A percentile compares a stretch with the other conserved stretches of the same genome.
Evolutionary conservation across 371 early-diverging fungal genomes (phyloP).

Genomic region (Actinomortierella wolfii): DNA sequence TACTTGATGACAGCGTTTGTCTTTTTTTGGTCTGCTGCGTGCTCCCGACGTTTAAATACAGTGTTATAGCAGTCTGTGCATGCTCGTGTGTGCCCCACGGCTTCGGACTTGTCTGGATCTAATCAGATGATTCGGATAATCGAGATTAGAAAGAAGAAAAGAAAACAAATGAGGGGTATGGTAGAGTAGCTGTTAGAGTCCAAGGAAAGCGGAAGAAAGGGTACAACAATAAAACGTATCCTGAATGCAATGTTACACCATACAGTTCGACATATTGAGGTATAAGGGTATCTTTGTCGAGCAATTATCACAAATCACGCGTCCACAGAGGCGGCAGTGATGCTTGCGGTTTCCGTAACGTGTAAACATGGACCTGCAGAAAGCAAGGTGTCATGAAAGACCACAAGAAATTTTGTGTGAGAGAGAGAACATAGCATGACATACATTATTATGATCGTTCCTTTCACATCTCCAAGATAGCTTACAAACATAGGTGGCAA

Average conservation of each 20-base stretch:
- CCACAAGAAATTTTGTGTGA: no score
- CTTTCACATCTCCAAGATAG: slow-evolving; percentile 4
- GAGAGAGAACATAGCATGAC: no score
- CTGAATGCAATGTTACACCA: background rate
- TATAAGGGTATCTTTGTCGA: slow-evolving; percentile 63
- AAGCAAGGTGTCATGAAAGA: no score
- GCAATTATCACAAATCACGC: slow-evolving; percentile 75
- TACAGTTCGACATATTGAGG: slow-evolving; percentile 61
- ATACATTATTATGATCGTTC: no score
- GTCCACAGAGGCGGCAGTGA: slow-evolving; percentile 83
- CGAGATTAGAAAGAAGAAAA: no score
- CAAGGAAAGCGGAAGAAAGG: no score
- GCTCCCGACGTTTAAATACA: slow-evolving; percentile 53
- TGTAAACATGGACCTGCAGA: slow-evolving; percentile 15
- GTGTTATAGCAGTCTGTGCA: slow-evolving; percentile 62
- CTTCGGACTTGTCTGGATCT: slow-evolving; percentile 45
- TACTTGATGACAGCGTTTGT: slow-evolving; percentile 38
- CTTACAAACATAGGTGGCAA: slow-evolving; percentile 67
- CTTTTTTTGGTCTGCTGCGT: slow-evolving; percentile 28
- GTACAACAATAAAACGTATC: no score
- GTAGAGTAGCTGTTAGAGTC: no score
- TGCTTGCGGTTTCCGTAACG: slow-evolving; percentile 66
- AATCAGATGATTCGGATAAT: background rate
- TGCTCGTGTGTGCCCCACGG: slow-evolving; percentile 67
- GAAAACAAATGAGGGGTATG: no score